A percentile compares a stretch with the other conserved stretches of the same genome.
These are phyloP conservation scores for Cercospora sp. DNA, from an alignment of 2,329 filamentous ascomycete genomes.

Conservation along the genomic window DNA sequence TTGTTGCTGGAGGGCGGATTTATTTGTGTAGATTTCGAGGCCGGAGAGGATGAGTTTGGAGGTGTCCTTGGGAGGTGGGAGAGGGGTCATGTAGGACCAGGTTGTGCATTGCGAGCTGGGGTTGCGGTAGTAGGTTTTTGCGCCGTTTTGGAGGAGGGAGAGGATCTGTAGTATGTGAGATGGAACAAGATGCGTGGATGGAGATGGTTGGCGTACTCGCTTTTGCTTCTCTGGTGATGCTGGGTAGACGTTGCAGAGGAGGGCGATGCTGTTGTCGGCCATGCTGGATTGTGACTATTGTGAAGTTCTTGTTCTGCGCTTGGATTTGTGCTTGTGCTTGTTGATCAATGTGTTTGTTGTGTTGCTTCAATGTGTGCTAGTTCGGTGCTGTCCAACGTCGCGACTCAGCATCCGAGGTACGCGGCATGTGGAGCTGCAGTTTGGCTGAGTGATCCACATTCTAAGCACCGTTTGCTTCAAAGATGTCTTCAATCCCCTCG, in stretches of 20 bases:
- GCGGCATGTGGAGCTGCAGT: not conserved
- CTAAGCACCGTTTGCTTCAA: not conserved
- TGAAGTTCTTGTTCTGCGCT: too few relatives aligned
- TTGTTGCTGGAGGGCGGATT: slow-evolving; percentile 29
- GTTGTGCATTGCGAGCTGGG: slow-evolving; percentile 26
- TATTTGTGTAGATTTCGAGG: slow-evolving; percentile 33
- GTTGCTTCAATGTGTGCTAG: too few relatives aligned
- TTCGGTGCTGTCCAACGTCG: not conserved
- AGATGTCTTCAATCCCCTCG: not conserved
- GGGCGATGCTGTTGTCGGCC: slow-evolving; percentile 25
- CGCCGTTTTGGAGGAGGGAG: slow-evolving; percentile 26
- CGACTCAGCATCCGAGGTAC: slow-evolving; percentile 7
- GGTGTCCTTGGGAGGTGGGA: slow-evolving; percentile 19
- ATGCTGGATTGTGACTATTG: too few relatives aligned
- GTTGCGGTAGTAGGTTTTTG: slow-evolving; percentile 31
- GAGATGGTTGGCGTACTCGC: slow-evolving; percentile 17
- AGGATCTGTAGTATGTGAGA: slow-evolving; percentile 26
- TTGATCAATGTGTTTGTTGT: too few relatives aligned
- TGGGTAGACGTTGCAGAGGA: slow-evolving; percentile 32
- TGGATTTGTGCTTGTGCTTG: too few relatives aligned
- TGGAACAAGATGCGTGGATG: not conserved
- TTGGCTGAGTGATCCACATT: not conserved
- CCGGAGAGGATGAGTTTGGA: slow-evolving; percentile 24
- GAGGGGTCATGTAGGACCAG: slow-evolving; percentile 16
- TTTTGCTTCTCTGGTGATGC: slow-evolving; percentile 28